Conservation (phyloP, 2,329 filamentous ascomycete species). For the Colletotrichum navitas region DNA sequence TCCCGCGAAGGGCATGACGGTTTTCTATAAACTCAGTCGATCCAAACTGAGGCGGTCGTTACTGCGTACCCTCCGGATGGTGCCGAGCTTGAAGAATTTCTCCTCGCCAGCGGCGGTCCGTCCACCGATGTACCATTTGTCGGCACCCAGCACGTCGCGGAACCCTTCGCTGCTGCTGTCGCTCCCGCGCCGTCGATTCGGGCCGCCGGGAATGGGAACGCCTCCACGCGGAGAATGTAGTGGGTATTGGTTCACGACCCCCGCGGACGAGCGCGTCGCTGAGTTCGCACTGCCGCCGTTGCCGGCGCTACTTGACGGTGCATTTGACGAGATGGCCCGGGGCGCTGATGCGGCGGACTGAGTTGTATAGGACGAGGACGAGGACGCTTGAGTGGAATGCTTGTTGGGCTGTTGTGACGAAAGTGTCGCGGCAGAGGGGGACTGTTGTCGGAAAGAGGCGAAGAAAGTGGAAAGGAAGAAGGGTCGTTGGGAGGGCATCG, state of each 20-base stretch:
- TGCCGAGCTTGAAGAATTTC: conserved; percentile 83
- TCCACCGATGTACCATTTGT: conserved; percentile 87
- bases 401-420: conserved; percentile 42
- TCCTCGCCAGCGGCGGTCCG: conserved; percentile 83
- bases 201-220: conserved; percentile 57
- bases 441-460: conserved; percentile 66
- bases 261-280: conserved; percentile 41
- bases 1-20: conserved; percentile 44
- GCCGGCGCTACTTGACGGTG: conserved; percentile 11
- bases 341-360: conserved; percentile 39
- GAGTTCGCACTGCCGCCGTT: conserved; percentile 20
- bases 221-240: conserved; percentile 46
- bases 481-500: conserved; percentile 66
- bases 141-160: conserved; percentile 76
- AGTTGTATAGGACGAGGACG: conserved; percentile 30
- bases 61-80: conserved; percentile 79
- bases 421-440: conserved; percentile 45
- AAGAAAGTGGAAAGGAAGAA: conserved; percentile 70
- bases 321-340: conserved; percentile 38
- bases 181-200: conserved; percentile 71
- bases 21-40: conserved; percentile 74
- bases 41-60: conserved; percentile 82
- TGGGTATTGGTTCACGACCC: conserved; percentile 49
- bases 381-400: conserved; percentile 39
- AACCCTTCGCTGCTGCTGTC: conserved; percentile 84